phyloP scores from a whole-genome alignment of 495 filamentous ascomycete genomes.

The Annulohypoxylon nitens region DNA sequence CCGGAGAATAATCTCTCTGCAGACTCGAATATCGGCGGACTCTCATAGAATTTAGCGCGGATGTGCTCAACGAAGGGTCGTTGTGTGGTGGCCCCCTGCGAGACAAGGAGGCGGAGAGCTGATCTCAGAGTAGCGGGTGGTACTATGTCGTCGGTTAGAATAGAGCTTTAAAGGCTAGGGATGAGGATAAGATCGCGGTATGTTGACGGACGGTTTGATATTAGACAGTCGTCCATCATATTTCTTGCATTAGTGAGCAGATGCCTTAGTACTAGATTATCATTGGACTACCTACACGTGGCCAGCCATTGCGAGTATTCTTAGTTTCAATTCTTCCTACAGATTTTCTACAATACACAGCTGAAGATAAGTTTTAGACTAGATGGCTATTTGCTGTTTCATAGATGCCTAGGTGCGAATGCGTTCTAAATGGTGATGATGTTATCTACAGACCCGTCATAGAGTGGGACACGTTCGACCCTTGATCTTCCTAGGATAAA shows the following conservation, averaged over 20 bases:
- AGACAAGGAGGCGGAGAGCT: conserved; percentile 42
- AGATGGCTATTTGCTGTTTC: background rate
- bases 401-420: background rate
- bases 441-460: background rate
- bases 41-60: conserved; percentile 31
- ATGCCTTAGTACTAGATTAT: background rate
- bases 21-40: conserved; percentile 14
- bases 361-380: background rate
- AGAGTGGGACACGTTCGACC: background rate
- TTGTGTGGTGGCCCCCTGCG: conserved; percentile 41
- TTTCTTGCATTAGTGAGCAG: conserved; percentile 23
- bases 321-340: background rate
- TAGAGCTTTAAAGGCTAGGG: background rate
- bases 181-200: background rate
- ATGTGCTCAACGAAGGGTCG: conserved; percentile 42
- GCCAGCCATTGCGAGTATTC: conserved; percentile 31
- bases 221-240: conserved; percentile 48
- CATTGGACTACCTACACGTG: conserved; percentile 36
- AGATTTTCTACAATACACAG: background rate
- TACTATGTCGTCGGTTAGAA: conserved; percentile 33
- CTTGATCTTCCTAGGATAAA: background rate
- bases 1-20: conserved; percentile 33
- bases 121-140: conserved; percentile 41
- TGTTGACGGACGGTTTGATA: conserved; percentile 40
- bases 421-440: background rate